Percentiles rank a stretch among this genome's conserved stretches.
These are phyloP conservation scores for Papiliotrema terrestris DNA, from an alignment of 1,284 basidiomycete species.

Conservation along the genomic window DNA sequence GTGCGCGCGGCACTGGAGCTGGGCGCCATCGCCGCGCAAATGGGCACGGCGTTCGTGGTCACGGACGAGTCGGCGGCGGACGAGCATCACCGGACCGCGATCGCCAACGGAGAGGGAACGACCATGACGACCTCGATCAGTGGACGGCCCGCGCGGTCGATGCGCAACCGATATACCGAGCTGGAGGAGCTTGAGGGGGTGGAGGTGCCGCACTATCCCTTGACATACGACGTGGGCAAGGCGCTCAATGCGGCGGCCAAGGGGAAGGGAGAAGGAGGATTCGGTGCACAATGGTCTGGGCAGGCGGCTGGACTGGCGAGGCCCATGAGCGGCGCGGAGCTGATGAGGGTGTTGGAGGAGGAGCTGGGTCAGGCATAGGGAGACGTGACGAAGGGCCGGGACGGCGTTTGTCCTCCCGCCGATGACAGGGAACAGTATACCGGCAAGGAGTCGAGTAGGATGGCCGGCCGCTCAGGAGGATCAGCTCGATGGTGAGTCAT, in stretches of 20 bases:
- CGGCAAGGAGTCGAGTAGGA: too few species aligned
- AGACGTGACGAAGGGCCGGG: too few species aligned
- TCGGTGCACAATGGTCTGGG: conserved; percentile 39
- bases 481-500: too few species aligned
- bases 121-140: conserved; percentile 25
- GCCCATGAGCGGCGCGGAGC: neutral
- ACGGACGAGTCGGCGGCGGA: conserved; percentile 33
- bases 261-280: conserved; percentile 26
- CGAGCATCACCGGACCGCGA: conserved; percentile 19
- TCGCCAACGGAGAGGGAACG: conserved; percentile 20
- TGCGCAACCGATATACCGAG: conserved; percentile 26
- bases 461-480: too few species aligned
- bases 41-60: conserved; percentile 39
- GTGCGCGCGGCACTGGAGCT: conserved; percentile 19
- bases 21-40: conserved; percentile 32
- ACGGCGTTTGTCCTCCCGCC: too few species aligned
- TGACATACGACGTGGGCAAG: conserved; percentile 37
- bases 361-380: neutral
- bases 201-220: conserved; percentile 27
- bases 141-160: conserved; percentile 32
- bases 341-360: neutral
- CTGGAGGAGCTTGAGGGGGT: neutral
- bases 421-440: too few species aligned
- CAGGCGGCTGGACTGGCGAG: conserved; percentile 15
- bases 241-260: conserved; percentile 32